Conservation (phyloP, 768 basidiomycete species). For the Mycena pura region DNA sequence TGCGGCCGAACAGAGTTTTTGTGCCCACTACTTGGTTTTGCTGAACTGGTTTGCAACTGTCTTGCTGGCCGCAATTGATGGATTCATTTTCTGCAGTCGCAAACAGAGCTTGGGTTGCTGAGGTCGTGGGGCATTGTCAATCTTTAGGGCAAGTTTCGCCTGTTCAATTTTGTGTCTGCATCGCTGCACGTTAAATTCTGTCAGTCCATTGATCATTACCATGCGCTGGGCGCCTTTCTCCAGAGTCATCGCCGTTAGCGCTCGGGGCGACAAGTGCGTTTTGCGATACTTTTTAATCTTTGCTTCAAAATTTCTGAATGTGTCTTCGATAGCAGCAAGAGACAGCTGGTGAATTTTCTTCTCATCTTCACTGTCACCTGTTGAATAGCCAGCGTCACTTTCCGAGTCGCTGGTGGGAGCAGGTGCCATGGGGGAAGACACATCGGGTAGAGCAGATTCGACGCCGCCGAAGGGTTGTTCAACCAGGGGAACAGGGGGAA, state of each 20-base stretch:
- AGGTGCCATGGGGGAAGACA: neutral
- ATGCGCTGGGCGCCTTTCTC: slow-evolving; percentile 12
- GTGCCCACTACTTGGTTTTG: slow-evolving; percentile 16
- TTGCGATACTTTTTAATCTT: slow-evolving; percentile 13
- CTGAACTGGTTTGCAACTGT: slow-evolving; percentile 3
- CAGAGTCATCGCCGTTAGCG: neutral
- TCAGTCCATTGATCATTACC: slow-evolving; percentile 10
- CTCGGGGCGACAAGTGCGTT: neutral
- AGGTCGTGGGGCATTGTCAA: neutral
- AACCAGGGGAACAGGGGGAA: neutral
- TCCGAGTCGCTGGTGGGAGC: neutral
- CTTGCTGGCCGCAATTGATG: slow-evolving; percentile 4
- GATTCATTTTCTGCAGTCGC: slow-evolving; percentile 9
- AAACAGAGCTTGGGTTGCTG: slow-evolving; percentile 9
- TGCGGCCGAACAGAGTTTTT: slow-evolving; percentile 12
- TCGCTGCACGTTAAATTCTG: slow-evolving; percentile 2
- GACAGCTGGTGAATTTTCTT: neutral
- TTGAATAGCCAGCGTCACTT: neutral
- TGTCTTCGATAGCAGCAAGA: neutral
- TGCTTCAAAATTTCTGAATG: neutral
- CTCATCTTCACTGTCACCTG: slow-evolving; percentile 6
- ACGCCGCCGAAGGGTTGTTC: neutral
- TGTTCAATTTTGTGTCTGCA: slow-evolving; percentile 4
- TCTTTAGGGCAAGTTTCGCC: neutral
- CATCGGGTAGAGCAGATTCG: neutral